Base-by-base conservation (phyloP, 192 early-diverging fungal species). In the Powellomyces hirtus region DNA sequence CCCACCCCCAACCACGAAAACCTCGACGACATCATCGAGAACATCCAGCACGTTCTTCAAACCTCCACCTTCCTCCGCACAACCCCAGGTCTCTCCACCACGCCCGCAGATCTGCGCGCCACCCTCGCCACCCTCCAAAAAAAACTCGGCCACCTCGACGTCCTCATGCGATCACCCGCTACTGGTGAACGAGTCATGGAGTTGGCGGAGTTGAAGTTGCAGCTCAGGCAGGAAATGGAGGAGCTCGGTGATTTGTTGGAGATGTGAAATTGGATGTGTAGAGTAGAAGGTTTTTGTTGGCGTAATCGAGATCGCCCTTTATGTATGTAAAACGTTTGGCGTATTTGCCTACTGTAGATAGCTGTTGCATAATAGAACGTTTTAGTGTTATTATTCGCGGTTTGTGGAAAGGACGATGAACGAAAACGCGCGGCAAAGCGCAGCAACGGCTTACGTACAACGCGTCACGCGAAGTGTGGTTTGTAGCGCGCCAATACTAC, bases 151-250 rank as follows among this genome's bases (percentile, higher is more conserved):
- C 16, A 34, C 14, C 53, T 56, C 10, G 33, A 56, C 31, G 18
- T 6, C 4, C 29, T 30, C 6, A 56, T 56, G 53, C 53, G 29
- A 6, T 24, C 46, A 2, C 27, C 16, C 31, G 53, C 53, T 14
- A 31, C 24, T 14, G 29, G 29, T 16, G 53, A 34, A 31, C 53
- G 53, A 16, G 33, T 56, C 53, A 29, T 56, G 18, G 53, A 56
- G 53, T 31, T 56, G 16, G 31, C 53, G 5, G 53, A 31, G 16
- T 22, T 56, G 16, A 56, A 56, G 31, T 31, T 56, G 53, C 16
- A 33, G 53, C 18, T 56, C 2, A 56, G 53, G 53, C 29, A 56
- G 53, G 53, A 56, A 29, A 56, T 56, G 53, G 53, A 56, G 53
- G 53, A 56, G 53, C 33, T 56, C 27, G 53, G 31, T 4, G 53